phyloP scores from a whole-genome alignment of 768 basidiomycete genomes.

The Leccinum sublutescens region DNA sequence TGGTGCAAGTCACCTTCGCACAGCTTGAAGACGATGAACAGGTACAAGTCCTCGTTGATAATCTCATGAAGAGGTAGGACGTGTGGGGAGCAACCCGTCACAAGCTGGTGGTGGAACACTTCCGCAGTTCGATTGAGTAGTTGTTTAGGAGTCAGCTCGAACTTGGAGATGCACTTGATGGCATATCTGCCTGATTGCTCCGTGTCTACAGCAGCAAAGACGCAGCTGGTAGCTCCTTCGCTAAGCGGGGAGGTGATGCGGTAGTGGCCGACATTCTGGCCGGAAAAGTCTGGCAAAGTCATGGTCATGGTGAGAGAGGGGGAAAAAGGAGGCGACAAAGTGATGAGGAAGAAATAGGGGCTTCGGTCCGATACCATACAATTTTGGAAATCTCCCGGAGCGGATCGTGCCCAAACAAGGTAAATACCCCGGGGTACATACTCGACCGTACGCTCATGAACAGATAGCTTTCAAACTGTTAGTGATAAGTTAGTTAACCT shows the following conservation, averaged over 20 bases:
- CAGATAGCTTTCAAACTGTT: background rate
- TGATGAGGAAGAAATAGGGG: background rate
- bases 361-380: background rate
- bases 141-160: slow-evolving; percentile 52
- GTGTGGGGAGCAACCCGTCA: slow-evolving; percentile 51
- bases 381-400: slow-evolving; percentile 1
- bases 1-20: slow-evolving; percentile 66
- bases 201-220: slow-evolving; percentile 68
- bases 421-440: background rate
- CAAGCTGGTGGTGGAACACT: slow-evolving; percentile 53
- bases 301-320: background rate
- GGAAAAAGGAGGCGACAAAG: background rate
- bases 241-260: slow-evolving; percentile 63
- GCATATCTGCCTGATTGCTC: slow-evolving; percentile 50
- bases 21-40: slow-evolving; percentile 68
- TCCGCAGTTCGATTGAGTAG: slow-evolving; percentile 67
- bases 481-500: background rate
- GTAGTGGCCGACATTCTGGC: slow-evolving; percentile 54
- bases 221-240: slow-evolving; percentile 73
- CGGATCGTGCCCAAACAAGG: background rate
- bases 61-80: slow-evolving; percentile 69
- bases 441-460: too few species aligned
- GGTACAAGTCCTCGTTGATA: slow-evolving; percentile 55
- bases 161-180: slow-evolving; percentile 72
- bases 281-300: slow-evolving; percentile 49